Evolutionary conservation across 257 asterid species (phyloP).

Genomic region (Echium plantagineum): DNA sequence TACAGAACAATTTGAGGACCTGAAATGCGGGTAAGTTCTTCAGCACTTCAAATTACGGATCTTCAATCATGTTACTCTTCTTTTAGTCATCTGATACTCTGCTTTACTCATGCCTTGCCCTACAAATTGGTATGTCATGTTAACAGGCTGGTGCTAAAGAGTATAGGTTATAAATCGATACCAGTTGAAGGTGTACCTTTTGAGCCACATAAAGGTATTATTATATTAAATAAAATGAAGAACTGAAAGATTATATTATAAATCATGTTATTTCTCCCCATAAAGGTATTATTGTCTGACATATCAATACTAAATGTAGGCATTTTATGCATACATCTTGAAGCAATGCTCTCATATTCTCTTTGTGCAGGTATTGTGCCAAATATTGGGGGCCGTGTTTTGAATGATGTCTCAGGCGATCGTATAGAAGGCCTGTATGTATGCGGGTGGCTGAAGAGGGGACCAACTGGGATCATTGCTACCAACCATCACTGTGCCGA

Average conservation of each 20-base stretch:
- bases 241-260: constrained; percentile 2
- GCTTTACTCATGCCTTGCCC: background rate
- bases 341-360: background rate
- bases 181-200: constrained; percentile 68
- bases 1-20: constrained; percentile 52
- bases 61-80: background rate
- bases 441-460: constrained; percentile 96
- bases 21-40: constrained; percentile 55
- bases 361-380: constrained; percentile 58
- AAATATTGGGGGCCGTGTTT: constrained; percentile 62
- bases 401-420: constrained; percentile 28
- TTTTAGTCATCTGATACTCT: background rate
- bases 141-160: constrained; percentile 71
- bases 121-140: constrained; percentile 2
- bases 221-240: background rate
- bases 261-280: background rate
- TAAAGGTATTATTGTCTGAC: no score
- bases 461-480: constrained; percentile 78
- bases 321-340: background rate
- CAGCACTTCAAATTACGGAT: background rate
- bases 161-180: constrained; percentile 83
- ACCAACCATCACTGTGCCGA: constrained; percentile 80
- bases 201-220: constrained; percentile 46
- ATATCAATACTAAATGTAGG: no score
- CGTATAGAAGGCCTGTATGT: constrained; percentile 52